These are phyloP conservation scores for Leccinum solheimii DNA, from an alignment of 1,284 basidiomycete species.

Conservation along the genomic window DNA sequence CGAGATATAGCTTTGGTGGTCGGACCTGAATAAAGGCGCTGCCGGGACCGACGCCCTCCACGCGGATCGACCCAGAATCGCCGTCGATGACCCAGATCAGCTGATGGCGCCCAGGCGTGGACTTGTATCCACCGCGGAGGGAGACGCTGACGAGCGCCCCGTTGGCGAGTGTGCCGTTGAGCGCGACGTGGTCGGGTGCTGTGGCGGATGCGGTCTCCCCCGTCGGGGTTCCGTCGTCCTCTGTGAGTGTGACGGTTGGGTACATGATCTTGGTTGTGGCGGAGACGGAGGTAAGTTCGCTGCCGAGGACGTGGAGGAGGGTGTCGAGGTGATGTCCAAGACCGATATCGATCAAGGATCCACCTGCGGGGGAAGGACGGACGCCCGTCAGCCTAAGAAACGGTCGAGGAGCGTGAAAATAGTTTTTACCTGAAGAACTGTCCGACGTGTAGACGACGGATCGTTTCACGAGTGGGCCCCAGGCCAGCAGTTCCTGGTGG, in stretches of 20 bases:
- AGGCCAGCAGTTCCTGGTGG: slow-evolving; percentile 3
- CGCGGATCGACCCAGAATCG: slow-evolving; percentile 14
- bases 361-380: slow-evolving; percentile 1
- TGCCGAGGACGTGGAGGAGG: slow-evolving; percentile 17
- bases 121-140: slow-evolving; percentile 16
- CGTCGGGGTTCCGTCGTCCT: slow-evolving; percentile 18
- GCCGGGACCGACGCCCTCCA: slow-evolving; percentile 8
- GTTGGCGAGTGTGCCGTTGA: slow-evolving; percentile 15
- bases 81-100: slow-evolving; percentile 19
- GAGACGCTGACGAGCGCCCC: slow-evolving; percentile 12
- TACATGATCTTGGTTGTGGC: slow-evolving; percentile 15
- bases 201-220: slow-evolving; percentile 5
- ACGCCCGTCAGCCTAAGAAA: neutral
- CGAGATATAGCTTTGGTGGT: slow-evolving; percentile 17
- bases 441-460: slow-evolving; percentile 8
- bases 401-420: neutral
- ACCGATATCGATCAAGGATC: slow-evolving; percentile 9
- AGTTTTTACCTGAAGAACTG: slow-evolving; percentile 4
- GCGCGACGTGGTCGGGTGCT: slow-evolving; percentile 13
- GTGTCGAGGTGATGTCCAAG: slow-evolving; percentile 17
- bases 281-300: slow-evolving; percentile 9
- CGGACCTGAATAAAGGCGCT: slow-evolving; percentile 7
- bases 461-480: slow-evolving; percentile 15
- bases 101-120: slow-evolving; percentile 16
- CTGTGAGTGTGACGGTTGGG: slow-evolving; percentile 9